phyloP scores from a whole-genome alignment of 108 stramenopile genomes.

The Nitzschia putrida region DNA sequence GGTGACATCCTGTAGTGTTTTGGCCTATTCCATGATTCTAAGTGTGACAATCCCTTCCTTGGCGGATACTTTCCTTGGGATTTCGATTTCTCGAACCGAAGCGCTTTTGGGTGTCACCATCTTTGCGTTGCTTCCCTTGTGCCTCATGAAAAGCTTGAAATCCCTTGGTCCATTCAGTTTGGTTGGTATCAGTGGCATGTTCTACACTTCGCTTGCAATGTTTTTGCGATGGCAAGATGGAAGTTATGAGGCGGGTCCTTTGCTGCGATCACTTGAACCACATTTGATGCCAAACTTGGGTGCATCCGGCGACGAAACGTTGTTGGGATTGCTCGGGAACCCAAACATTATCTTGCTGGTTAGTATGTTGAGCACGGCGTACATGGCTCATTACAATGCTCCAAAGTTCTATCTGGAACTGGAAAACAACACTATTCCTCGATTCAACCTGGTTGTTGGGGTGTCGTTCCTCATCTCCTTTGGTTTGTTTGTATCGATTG shows the following conservation, averaged over 20 bases:
- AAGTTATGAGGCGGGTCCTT: slow-evolving; percentile 51
- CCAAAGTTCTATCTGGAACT: slow-evolving; percentile 90
- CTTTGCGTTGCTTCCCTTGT: slow-evolving; percentile 83
- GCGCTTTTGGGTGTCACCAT: slow-evolving; percentile 62
- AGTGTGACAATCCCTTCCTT: slow-evolving; percentile 71
- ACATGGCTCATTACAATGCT: slow-evolving; percentile 91
- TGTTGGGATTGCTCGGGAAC: slow-evolving; percentile 1
- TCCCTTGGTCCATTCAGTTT: slow-evolving; percentile 84
- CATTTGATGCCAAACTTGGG: slow-evolving; percentile 54
- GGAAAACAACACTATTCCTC: slow-evolving; percentile 68
- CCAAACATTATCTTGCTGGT: slow-evolving; percentile 70
- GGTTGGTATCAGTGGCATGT: slow-evolving; percentile 85
- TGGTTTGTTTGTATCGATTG: slow-evolving; percentile 57
- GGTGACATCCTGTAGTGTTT: slow-evolving; percentile 76
- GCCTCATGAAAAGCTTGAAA: slow-evolving; percentile 78
- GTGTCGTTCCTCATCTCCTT: slow-evolving; percentile 65
- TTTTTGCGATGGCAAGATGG: slow-evolving; percentile 68
- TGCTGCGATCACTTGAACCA: slow-evolving; percentile 43
- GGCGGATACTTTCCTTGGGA: slow-evolving; percentile 15
- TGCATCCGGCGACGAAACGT: slow-evolving; percentile 25
- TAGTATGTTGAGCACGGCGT: slow-evolving; percentile 92
- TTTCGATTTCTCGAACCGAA: slow-evolving; percentile 28
- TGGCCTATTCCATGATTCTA: slow-evolving; percentile 89
- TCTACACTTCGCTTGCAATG: slow-evolving; percentile 79
- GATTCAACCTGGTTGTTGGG: slow-evolving; percentile 73